phyloP scores from a whole-genome alignment of 192 early-diverging fungal genomes.

The Radiomyces spectabilis region DNA sequence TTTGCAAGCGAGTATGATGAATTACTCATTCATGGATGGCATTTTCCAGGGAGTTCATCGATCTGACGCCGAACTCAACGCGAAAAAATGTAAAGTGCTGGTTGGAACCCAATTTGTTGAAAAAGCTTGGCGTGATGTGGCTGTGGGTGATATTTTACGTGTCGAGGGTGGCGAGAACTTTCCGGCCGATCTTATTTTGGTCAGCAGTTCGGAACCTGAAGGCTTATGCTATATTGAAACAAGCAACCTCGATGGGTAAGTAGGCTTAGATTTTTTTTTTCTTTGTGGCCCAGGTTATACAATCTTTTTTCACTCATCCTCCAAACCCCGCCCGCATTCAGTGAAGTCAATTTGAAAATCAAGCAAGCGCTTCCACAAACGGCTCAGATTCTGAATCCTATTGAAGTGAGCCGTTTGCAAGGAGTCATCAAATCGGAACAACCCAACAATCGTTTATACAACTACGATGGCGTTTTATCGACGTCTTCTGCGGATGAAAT shows the following conservation, averaged over 20 bases:
- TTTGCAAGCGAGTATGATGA: no score
- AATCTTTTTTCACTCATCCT: background rate
- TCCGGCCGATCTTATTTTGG: slow-evolving; percentile 85
- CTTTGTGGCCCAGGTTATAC: background rate
- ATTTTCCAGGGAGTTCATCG: slow-evolving; percentile 38
- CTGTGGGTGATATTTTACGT: slow-evolving; percentile 90
- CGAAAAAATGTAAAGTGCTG: slow-evolving; percentile 53
- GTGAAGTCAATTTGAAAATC: slow-evolving; percentile 97
- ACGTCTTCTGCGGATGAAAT: slow-evolving; percentile 35
- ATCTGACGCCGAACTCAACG: slow-evolving; percentile 70
- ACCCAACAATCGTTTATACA: slow-evolving; percentile 96
- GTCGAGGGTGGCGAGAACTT: slow-evolving; percentile 84
- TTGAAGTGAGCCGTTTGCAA: slow-evolving; percentile 49
- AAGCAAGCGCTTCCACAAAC: slow-evolving; percentile 91
- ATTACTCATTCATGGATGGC: no score
- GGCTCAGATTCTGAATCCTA: slow-evolving; percentile 59
- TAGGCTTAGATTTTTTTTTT: background rate
- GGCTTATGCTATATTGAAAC: slow-evolving; percentile 98
- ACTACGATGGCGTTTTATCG: slow-evolving; percentile 76
- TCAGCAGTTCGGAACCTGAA: slow-evolving; percentile 92
- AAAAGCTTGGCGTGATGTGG: slow-evolving; percentile 72
- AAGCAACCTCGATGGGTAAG: slow-evolving; percentile 90
- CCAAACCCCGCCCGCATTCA: slow-evolving; percentile 17
- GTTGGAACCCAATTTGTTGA: slow-evolving; percentile 59
- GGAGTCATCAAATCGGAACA: slow-evolving; percentile 86